Evolutionary conservation across 352 stramenopile genomes (phyloP).

Genomic region (Phytopythium cucurbitacearum): DNA sequence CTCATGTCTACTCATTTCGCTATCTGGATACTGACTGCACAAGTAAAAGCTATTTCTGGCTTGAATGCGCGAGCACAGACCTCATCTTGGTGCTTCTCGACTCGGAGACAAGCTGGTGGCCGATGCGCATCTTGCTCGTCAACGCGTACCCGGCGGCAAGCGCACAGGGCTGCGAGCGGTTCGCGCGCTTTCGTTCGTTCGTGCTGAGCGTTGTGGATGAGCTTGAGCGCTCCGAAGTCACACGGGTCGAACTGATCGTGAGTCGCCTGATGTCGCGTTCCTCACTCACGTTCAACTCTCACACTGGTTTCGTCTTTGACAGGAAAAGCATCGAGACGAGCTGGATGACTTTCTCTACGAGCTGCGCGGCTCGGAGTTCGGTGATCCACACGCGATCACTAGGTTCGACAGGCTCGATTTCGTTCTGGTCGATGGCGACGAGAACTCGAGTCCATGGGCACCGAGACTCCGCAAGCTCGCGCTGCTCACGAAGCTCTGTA

Average conservation of each 20-base stretch:
- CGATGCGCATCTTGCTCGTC: slow-evolving; percentile 70
- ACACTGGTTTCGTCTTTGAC: background rate
- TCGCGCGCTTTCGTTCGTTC: slow-evolving; percentile 47
- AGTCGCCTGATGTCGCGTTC: slow-evolving; percentile 8
- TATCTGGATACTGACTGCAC: background rate
- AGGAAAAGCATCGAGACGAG: slow-evolving; percentile 58
- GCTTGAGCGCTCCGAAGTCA: slow-evolving; percentile 61
- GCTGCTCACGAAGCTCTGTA: slow-evolving; percentile 79
- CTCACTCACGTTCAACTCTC: background rate
- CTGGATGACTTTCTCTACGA: slow-evolving; percentile 79
- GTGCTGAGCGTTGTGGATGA: slow-evolving; percentile 43
- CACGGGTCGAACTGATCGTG: slow-evolving; percentile 57
- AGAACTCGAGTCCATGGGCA: slow-evolving; percentile 56
- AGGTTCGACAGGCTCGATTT: slow-evolving; percentile 83
- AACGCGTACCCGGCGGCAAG: slow-evolving; percentile 53
- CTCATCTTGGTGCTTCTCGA: background rate
- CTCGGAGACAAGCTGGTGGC: no score
- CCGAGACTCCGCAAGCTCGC: slow-evolving; percentile 56
- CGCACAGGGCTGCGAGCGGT: slow-evolving; percentile 35
- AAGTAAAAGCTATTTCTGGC: slow-evolving; percentile 1
- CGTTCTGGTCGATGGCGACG: slow-evolving; percentile 70
- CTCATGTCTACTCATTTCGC: slow-evolving; percentile 7
- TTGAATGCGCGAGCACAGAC: background rate
- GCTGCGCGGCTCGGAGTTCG: slow-evolving; percentile 56
- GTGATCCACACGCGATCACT: slow-evolving; percentile 55